These are phyloP conservation scores for Stemphylium lycopersici DNA, from an alignment of 2,329 filamentous ascomycete species.

Conservation along the genomic window DNA sequence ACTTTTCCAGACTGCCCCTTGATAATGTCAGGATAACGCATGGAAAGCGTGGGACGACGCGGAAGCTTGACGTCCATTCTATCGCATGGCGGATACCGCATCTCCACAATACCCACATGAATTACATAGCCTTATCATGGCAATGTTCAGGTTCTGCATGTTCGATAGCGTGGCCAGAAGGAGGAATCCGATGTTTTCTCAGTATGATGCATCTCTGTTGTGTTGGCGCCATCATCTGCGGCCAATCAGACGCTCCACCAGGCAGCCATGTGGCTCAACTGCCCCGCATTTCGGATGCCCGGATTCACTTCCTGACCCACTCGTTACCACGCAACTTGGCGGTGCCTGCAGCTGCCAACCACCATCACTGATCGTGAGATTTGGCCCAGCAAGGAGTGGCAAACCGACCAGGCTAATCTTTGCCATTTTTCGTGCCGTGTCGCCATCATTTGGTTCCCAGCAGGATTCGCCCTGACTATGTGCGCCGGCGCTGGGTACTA, in stretches of 20 bases:
- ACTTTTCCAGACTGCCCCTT: background rate
- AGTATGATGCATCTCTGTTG: constrained; percentile 8
- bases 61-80: constrained; percentile 2
- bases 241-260: constrained; percentile 4
- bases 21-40: constrained; percentile 2
- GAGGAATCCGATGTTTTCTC: constrained; percentile 1
- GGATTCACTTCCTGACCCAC: background rate
- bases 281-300: constrained; percentile 6
- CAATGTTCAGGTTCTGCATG: background rate
- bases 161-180: background rate
- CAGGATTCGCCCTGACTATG: background rate
- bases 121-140: background rate
- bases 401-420: background rate
- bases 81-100: background rate
- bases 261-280: background rate
- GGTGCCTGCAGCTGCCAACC: background rate
- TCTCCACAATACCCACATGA: background rate
- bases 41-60: background rate
- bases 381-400: background rate
- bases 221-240: background rate
- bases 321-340: background rate
- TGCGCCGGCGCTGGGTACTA: background rate
- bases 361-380: constrained; percentile 9
- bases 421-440: background rate
- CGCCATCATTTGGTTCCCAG: background rate